Percentiles rank a stretch among this genome's conserved stretches.
phyloP scores from a whole-genome alignment of 352 stramenopile species.

The Globisporangium apiculatum region DNA sequence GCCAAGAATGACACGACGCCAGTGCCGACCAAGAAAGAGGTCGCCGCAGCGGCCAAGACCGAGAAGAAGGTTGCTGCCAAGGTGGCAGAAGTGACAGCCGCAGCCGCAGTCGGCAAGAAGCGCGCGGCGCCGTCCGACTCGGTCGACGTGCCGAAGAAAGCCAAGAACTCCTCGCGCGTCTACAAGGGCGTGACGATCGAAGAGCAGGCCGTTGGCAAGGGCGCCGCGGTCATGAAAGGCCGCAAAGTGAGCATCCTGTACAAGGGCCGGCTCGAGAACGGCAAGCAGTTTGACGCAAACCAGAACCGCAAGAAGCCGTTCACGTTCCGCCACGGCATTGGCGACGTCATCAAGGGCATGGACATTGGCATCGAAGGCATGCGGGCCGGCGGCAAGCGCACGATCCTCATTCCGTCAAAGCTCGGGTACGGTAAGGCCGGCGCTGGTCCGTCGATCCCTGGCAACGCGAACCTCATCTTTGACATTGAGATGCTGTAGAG shows the following conservation, averaged over 20 bases:
- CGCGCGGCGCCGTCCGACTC: slow-evolving; percentile 45
- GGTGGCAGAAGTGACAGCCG: slow-evolving; percentile 36
- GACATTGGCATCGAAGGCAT: slow-evolving; percentile 92
- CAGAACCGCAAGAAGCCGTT: slow-evolving; percentile 84
- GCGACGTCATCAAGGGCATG: slow-evolving; percentile 94
- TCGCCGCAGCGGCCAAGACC: slow-evolving; percentile 31
- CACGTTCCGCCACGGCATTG: slow-evolving; percentile 76
- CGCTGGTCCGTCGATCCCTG: slow-evolving; percentile 72
- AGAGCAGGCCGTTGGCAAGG: slow-evolving; percentile 69
- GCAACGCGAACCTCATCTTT: slow-evolving; percentile 92
- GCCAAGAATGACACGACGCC: slow-evolving; percentile 21
- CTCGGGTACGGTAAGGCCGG: slow-evolving; percentile 91
- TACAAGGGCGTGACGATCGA: slow-evolving; percentile 82
- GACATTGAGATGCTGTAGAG: slow-evolving; percentile 89
- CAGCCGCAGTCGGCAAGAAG: slow-evolving; percentile 49
- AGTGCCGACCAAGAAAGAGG: slow-evolving; percentile 28
- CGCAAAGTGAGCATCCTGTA: slow-evolving; percentile 82
- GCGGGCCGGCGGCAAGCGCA: slow-evolving; percentile 86
- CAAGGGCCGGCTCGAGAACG: slow-evolving; percentile 70
- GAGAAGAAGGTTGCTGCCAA: slow-evolving; percentile 48
- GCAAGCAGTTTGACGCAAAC: slow-evolving; percentile 78
- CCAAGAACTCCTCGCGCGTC: slow-evolving; percentile 43
- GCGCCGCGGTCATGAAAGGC: slow-evolving; percentile 39
- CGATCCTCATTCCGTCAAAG: slow-evolving; percentile 89
- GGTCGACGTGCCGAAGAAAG: slow-evolving; percentile 73